Evolutionary conservation across 202 grass and related monocot genomes (phyloP).

Genomic region (Hordeum pubiflorum): DNA sequence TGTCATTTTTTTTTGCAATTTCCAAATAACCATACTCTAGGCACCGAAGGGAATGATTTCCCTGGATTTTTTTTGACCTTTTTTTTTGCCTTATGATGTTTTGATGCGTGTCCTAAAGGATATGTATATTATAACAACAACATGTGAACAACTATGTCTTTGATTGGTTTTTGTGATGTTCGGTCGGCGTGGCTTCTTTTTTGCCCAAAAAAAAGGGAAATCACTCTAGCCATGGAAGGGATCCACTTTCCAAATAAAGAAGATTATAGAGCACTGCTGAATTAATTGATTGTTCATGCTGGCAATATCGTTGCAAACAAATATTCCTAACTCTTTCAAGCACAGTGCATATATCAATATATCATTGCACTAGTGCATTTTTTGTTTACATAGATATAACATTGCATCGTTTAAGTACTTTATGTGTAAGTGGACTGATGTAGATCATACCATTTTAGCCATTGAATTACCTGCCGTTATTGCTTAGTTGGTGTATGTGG

Average conservation of each 20-base stretch:
- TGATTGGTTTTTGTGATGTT: no score
- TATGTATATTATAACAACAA: no score
- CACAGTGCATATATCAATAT: background rate
- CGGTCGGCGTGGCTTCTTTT: no score
- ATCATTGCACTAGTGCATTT: background rate
- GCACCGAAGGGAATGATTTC: no score
- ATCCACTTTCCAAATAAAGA: background rate
- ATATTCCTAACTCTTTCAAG: slow-evolving; percentile 2
- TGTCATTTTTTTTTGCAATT: background rate
- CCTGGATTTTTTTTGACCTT: no score
- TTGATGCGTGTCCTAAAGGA: no score
- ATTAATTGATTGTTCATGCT: background rate
- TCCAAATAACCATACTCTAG: background rate
- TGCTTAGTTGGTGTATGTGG: background rate
- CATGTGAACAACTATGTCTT: no score
- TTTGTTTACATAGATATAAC: background rate
- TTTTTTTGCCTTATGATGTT: no score
- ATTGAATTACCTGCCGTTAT: background rate
- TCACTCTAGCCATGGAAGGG: no score
- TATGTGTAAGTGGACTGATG: background rate
- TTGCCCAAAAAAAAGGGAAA: no score
- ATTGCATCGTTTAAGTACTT: background rate
- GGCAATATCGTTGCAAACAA: background rate
- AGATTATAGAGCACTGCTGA: background rate
- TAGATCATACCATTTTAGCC: background rate